These are phyloP conservation scores for Scytalidium lignicola DNA, from an alignment of 2,329 filamentous ascomycete species.

Conservation along the genomic window DNA sequence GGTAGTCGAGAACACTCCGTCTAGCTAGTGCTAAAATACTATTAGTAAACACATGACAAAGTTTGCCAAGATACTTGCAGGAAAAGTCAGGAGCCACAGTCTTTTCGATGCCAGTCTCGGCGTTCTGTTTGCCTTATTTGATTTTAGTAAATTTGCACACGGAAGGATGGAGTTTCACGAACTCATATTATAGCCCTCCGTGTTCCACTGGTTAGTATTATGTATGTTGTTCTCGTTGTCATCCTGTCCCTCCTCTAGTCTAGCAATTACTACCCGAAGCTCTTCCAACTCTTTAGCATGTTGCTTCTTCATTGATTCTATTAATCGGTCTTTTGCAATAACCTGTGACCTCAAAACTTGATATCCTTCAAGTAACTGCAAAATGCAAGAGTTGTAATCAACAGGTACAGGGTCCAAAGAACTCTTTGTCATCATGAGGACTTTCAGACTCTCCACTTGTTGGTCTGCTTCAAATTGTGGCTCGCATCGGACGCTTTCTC, in stretches of 20 bases:
- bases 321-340: constrained; percentile 12
- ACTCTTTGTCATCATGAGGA: constrained; percentile 27
- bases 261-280: constrained; percentile 4
- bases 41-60: not conserved
- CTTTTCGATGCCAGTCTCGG: too few relatives aligned
- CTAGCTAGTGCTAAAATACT: not conserved
- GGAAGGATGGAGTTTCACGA: too few relatives aligned
- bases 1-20: not conserved
- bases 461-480: constrained; percentile 14
- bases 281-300: constrained; percentile 21
- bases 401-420: constrained; percentile 19
- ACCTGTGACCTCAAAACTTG: constrained; percentile 17
- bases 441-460: constrained; percentile 26
- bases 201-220: too few relatives aligned
- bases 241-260: not conserved
- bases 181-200: too few relatives aligned
- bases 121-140: too few relatives aligned
- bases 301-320: constrained; percentile 18
- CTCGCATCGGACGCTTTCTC: not conserved
- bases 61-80: not conserved
- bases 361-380: constrained; percentile 28
- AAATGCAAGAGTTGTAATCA: constrained; percentile 25
- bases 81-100: not conserved
- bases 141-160: too few relatives aligned
- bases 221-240: too few relatives aligned